Base-by-base conservation (phyloP, 495 filamentous ascomycete genomes). In the Penicillium desertorum region DNA sequence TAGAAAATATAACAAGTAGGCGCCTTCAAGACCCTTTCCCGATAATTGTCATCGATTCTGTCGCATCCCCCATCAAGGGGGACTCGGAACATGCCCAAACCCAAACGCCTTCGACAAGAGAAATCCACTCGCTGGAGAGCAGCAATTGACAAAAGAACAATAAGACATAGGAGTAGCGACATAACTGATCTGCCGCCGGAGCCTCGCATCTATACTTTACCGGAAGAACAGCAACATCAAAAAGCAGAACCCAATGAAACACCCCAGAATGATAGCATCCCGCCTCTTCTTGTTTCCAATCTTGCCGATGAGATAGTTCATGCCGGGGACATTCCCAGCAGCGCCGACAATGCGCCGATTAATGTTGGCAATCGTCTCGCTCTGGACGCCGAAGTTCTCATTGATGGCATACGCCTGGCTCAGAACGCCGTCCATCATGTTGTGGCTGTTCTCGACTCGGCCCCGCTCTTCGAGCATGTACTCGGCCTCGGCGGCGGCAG, bases 351-450 rank as follows among this genome's bases (percentile, higher is more conserved):
- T 96, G 59, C 93, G 79, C 55, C 93, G 75, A 68, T 96, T 93
- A 54, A 99, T 91, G 70, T 81, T 92, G 49, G 84, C 81, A 29
- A 99, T 75, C 42, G 84, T 89, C 78, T 96, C 92, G 25, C 92
- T 77, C 80, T 99, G 95, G 46, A 89, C 58, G 14, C 83, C 83
- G 69, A 99, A 98, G 63, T 80, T 88, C 77, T 97, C 91, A 70
- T 96, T 94, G 54, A 97, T 91, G 20, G 93, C 92, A 76, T 99
- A 98, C 25, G 94, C 94, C 80, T 97, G 95, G 72, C 88, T 93
- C 57, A 99, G 77, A 42, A 99, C 92, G 53, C 85, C 87, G 67
- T 99, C 94, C 39, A 89, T 89, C 72, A 94, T 82, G 50, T 85
- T 88, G 67, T 97, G 87, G 65, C 89, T 92, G 64, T 88, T 82